Base-by-base conservation (phyloP, 257 asterid species). In the Misopates orontium region DNA sequence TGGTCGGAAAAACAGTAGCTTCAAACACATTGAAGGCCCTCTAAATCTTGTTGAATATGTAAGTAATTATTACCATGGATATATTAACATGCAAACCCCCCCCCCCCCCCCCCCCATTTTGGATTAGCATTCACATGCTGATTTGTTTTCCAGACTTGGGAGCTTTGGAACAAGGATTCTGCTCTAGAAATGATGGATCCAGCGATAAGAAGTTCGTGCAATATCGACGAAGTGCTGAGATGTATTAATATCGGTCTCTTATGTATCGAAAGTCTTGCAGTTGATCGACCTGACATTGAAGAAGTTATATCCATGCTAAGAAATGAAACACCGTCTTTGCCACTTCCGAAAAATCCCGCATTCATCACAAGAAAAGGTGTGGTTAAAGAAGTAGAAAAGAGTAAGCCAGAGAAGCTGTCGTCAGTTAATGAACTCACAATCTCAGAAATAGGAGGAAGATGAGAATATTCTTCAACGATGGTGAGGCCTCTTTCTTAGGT, bases 41-140 rank as follows among this genome's bases (percentile, higher is more conserved):
- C 61, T 78, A 1, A 81, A 79, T 75, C 80, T 87, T 10, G 73
- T 85, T 9, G 93, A 84, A 64, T 70, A 83, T 70, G 90, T 83
- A n/a, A n/a, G n/a, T n/a, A n/a, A n/a, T n/a, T n/a, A n/a, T n/a
- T n/a, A n/a, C n/a, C n/a, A n/a, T n/a, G n/a, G n/a, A 66, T 76
- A 88, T 70, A 62, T 60, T 28, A 52, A 10, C 7, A 21, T 18
- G 17, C 24, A 28, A 41, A 41, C 5, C 10, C 10, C 15, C 47
- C 6, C 10, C 1, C 15, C 15, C 47, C 14, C 4, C 47, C 5
- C 47, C 36, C 36, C n/a, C 42, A 16, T 6, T 14, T 20, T 59
- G 64, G 12, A 12, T 5, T 40, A 20, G 51, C 20, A 10, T 60
- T 20, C 19, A 8, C 5, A 3, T n/a, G 40, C 41, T 31, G 12